These are phyloP conservation scores for Phytophthora europaea DNA, from an alignment of 352 stramenopile species.

Conservation along the genomic window DNA sequence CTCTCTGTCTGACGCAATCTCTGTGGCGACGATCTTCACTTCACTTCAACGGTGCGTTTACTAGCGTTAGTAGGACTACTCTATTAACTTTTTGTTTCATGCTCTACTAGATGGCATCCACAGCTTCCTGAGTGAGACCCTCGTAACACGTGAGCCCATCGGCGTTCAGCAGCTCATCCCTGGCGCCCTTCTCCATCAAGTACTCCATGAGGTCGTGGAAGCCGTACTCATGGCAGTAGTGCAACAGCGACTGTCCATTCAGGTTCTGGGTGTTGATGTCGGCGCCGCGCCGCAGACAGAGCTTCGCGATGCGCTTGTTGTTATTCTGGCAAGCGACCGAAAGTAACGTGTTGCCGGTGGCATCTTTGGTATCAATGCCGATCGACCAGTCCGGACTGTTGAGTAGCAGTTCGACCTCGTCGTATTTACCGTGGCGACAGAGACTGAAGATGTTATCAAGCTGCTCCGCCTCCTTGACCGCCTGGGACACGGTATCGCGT, in stretches of 20 bases:
- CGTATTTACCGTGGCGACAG: constrained; percentile 92
- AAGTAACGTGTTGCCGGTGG: constrained; percentile 94
- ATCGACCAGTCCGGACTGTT: constrained; percentile 93
- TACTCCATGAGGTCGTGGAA: constrained; percentile 96
- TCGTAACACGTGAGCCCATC: constrained; percentile 97
- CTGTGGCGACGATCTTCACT: background rate
- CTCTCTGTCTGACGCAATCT: background rate
- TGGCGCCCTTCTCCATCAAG: constrained; percentile 95
- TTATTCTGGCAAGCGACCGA: constrained; percentile 96
- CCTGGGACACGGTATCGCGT: constrained; percentile 81
- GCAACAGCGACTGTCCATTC: constrained; percentile 93
- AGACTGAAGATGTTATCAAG: constrained; percentile 93
- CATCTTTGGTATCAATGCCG: constrained; percentile 93
- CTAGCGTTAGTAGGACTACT: background rate
- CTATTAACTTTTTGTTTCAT: constrained; percentile 17
- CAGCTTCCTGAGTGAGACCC: constrained; percentile 88
- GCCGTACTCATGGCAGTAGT: constrained; percentile 95
- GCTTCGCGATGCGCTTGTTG: constrained; percentile 96
- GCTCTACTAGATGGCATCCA: constrained; percentile 78
- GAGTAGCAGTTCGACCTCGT: constrained; percentile 86
- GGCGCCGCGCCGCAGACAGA: constrained; percentile 92
- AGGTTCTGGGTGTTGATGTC: constrained; percentile 96
- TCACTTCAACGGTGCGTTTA: constrained; percentile 13
- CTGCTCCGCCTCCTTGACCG: constrained; percentile 87
- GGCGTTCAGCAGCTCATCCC: constrained; percentile 92